Evolutionary conservation across 2,329 filamentous ascomycete genomes (phyloP).

Genomic region (Ambrosiella xylebori): DNA sequence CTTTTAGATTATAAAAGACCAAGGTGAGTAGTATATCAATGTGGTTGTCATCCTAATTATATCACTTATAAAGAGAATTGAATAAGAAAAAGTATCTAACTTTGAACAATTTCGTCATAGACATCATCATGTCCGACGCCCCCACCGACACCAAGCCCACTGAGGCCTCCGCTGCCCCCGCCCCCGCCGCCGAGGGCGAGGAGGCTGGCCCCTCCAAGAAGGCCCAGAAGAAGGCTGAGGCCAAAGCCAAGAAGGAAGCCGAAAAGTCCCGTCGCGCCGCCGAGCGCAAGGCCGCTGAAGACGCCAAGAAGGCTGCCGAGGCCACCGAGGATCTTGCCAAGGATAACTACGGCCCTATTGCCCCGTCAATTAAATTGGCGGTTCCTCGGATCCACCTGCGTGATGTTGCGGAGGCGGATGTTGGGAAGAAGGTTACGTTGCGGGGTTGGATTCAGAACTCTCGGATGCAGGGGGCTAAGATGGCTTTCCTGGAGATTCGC

Average conservation of each 20-base stretch:
- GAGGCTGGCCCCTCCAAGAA: slow-evolving; percentile 47
- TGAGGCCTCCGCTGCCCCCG: slow-evolving; percentile 7
- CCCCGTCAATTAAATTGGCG: slow-evolving; percentile 39
- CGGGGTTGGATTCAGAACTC: slow-evolving; percentile 75
- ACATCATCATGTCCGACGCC: slow-evolving; percentile 20
- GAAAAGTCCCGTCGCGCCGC: slow-evolving; percentile 56
- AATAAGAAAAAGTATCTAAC: not conserved
- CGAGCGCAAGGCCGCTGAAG: slow-evolving; percentile 57
- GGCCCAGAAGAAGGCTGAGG: slow-evolving; percentile 67
- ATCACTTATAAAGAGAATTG: not conserved
- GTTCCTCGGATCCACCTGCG: slow-evolving; percentile 43
- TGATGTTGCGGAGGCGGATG: slow-evolving; percentile 43
- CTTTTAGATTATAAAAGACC: not conserved
- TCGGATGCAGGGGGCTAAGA: slow-evolving; percentile 75
- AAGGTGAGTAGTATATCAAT: not conserved
- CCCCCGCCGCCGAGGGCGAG: slow-evolving; percentile 1
- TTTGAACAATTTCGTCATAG: not conserved
- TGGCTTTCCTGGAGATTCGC: slow-evolving; percentile 75
- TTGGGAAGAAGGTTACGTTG: slow-evolving; percentile 56
- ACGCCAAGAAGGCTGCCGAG: slow-evolving; percentile 46
- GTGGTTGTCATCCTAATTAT: not conserved
- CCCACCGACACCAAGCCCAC: slow-evolving; percentile 17
- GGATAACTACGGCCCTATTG: slow-evolving; percentile 64
- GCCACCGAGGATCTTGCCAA: slow-evolving; percentile 51
- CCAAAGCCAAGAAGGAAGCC: slow-evolving; percentile 77